Evolutionary conservation across 306 rosid genomes (phyloP).

Genomic region (Vigna nakashimae): DNA sequence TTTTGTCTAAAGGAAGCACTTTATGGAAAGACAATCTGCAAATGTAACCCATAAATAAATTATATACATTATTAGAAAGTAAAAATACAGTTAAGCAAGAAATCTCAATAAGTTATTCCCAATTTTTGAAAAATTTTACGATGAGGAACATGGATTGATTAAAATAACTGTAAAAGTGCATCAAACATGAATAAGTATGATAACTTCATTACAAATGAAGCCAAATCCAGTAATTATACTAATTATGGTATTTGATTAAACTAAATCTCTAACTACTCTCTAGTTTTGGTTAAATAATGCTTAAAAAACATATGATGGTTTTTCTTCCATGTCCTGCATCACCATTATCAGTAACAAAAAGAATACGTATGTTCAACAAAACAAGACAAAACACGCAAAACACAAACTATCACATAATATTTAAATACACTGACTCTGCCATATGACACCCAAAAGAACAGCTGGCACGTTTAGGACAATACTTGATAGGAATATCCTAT

Average conservation of each 20-base stretch:
- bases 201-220: constrained; percentile 21
- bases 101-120: too few relatives aligned
- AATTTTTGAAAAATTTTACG: too few relatives aligned
- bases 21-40: neutral
- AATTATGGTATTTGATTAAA: constrained; percentile 5
- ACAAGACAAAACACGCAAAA: constrained; percentile 39
- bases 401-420: constrained; percentile 26
- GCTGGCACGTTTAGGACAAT: constrained; percentile 39
- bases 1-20: neutral
- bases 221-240: neutral
- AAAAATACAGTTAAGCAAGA: too few relatives aligned
- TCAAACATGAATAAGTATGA: neutral
- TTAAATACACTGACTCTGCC: constrained; percentile 41
- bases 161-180: too few relatives aligned
- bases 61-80: neutral
- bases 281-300: constrained; percentile 1
- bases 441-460: constrained; percentile 49
- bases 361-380: constrained; percentile 22
- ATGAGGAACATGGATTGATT: too few relatives aligned
- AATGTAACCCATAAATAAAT: too few relatives aligned
- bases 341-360: constrained; percentile 39
- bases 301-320: constrained; percentile 27
- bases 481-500: constrained; percentile 41
- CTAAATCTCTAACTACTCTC: constrained; percentile 1
- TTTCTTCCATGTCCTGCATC: constrained; percentile 36